Evolutionary conservation across 306 rosid species (phyloP), one percentile per base, ranked within the genome.

Genomic region (Inga laurina): DNA sequence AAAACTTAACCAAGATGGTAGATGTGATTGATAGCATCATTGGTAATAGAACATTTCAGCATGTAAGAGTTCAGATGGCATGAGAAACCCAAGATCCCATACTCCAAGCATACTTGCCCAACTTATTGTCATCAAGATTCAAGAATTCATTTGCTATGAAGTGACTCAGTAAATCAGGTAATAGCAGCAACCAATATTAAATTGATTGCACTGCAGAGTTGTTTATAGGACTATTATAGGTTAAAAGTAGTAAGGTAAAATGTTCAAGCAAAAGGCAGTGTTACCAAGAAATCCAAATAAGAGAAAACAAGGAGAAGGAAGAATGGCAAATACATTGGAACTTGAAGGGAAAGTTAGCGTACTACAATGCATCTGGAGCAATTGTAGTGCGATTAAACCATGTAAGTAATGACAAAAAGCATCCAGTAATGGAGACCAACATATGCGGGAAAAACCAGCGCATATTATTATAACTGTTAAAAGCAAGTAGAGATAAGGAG

Each of bases 1-100:
- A 74, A 77, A 66, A 78, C 51, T 77, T 34, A 66, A 81, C 52
- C 66, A 77, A 16, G n/a, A 64, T 1, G 5, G 71, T 61, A 81
- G 21, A 61, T 70, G n/a, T 7, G 68, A 56, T 57, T 75, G 22
- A 76, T 52, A 32, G 22, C 39, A 77, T 4, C 45, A 22, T 56
- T 35, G 37, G 46, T 13, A 21, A 44, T 14, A 71, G 76, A 59
- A 15, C 34, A 69, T 75, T 43, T 45, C n/a, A 75, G 37, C 2
- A 32, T 52, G 69, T 32, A 16, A 13, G 56, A 18, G 30, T 75
- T 59, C 24, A 24, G 67, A 46, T 66, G 46, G 70, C 64, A 68
- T 11, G 35, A 34, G 1, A 51, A 49, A 37, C 54, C 57, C 39
- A 1, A 57, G 30, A 69, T 61, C 56, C 61, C 65, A 44, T 3